phyloP scores from a whole-genome alignment of 331 rosid species.

The Acacia concinna region DNA sequence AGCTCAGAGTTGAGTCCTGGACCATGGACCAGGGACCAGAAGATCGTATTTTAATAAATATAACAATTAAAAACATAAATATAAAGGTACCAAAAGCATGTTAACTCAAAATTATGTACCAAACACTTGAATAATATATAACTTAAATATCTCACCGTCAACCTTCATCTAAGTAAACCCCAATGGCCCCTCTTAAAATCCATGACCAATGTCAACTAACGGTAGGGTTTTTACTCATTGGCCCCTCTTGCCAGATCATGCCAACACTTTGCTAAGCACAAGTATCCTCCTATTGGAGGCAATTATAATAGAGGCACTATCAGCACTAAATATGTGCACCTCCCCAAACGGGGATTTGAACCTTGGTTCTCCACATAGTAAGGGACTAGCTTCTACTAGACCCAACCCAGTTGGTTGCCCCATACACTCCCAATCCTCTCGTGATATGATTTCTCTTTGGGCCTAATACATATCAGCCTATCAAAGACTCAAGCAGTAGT shows the following conservation, averaged over 20 bases:
- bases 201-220: not conserved
- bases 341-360: too few relatives aligned
- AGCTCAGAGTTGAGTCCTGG: not conserved
- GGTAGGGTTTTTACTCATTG: not conserved
- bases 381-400: too few relatives aligned
- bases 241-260: not conserved
- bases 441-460: not conserved
- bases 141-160: not conserved
- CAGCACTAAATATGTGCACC: too few relatives aligned
- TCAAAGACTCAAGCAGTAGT: not conserved
- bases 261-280: too few relatives aligned
- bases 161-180: not conserved
- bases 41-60: not conserved
- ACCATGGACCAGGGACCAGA: not conserved
- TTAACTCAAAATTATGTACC: not conserved
- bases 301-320: too few relatives aligned
- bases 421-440: not conserved
- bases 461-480: not conserved
- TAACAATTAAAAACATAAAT: not conserved
- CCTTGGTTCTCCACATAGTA: too few relatives aligned
- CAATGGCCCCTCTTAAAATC: not conserved
- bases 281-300: too few relatives aligned
- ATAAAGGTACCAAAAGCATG: not conserved
- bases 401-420: too few relatives aligned
- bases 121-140: not conserved